A percentile compares a stretch with the other conserved stretches of the same genome.
phyloP scores from a whole-genome alignment of 2,329 filamentous ascomycete genomes.

The Exophiala bonariae region DNA sequence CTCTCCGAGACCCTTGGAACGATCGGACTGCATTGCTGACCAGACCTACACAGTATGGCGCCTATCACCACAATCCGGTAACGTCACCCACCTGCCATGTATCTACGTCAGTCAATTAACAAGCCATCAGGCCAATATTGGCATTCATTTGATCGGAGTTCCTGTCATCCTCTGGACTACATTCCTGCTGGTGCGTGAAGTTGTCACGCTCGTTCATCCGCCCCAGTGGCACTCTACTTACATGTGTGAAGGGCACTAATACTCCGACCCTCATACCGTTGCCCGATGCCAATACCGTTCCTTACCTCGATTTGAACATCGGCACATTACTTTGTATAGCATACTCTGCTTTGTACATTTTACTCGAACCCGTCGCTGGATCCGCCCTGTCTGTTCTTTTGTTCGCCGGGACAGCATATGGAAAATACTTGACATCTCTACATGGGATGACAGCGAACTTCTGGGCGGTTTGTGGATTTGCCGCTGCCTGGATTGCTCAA shows the following conservation, averaged over 20 bases:
- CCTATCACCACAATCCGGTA: slow-evolving; percentile 66
- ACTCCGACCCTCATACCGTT: slow-evolving; percentile 53
- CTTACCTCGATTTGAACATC: slow-evolving; percentile 60
- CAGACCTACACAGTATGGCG: slow-evolving; percentile 56
- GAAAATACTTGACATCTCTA: slow-evolving; percentile 70
- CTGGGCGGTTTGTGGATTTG: slow-evolving; percentile 67
- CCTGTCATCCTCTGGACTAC: slow-evolving; percentile 60
- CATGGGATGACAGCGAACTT: slow-evolving; percentile 62
- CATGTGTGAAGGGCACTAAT: slow-evolving; percentile 54
- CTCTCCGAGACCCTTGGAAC: neutral
- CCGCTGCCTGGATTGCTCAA: slow-evolving; percentile 81
- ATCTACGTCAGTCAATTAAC: slow-evolving; percentile 18
- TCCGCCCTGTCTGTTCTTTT: slow-evolving; percentile 73
- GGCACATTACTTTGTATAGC: slow-evolving; percentile 58
- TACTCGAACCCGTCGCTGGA: slow-evolving; percentile 92
- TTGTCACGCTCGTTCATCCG: no score
- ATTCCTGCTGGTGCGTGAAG: slow-evolving; percentile 54
- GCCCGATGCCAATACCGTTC: slow-evolving; percentile 54
- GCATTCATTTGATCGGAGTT: slow-evolving; percentile 65
- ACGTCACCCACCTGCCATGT: slow-evolving; percentile 12
- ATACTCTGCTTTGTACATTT: slow-evolving; percentile 79
- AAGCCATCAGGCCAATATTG: slow-evolving; percentile 57
- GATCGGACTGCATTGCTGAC: slow-evolving; percentile 14
- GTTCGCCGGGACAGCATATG: slow-evolving; percentile 70
- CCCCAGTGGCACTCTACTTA: slow-evolving; percentile 6